Evolutionary conservation across 108 stramenopile genomes (phyloP).

Genomic region (Conticribra guillardii): DNA sequence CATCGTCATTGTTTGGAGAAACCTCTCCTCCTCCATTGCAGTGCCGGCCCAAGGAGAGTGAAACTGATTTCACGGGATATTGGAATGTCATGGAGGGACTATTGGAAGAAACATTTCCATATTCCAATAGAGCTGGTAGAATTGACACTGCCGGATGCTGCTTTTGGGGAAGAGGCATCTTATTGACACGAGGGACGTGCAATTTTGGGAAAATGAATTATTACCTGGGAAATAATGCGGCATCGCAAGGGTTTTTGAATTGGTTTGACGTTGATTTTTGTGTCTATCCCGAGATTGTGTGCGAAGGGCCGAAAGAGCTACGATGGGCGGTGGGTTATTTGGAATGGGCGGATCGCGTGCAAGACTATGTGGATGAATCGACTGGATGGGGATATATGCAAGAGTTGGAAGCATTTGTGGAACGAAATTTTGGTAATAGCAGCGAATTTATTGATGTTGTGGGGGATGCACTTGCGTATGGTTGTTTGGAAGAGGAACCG

Average conservation of each 20-base stretch:
- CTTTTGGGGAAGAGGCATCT: slow-evolving; percentile 51
- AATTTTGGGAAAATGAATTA: slow-evolving; percentile 50
- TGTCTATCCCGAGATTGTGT: slow-evolving; percentile 40
- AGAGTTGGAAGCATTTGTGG: slow-evolving; percentile 25
- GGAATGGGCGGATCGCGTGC: slow-evolving; percentile 45
- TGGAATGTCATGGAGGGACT: slow-evolving; percentile 22
- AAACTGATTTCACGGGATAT: slow-evolving; percentile 28
- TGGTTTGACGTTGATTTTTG: slow-evolving; percentile 40
- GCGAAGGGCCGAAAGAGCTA: slow-evolving; percentile 28
- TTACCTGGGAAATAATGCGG: slow-evolving; percentile 24
- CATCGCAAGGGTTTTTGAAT: slow-evolving; percentile 16
- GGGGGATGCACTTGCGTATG: slow-evolving; percentile 19
- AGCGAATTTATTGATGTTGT: slow-evolving; percentile 36
- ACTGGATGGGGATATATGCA: slow-evolving; percentile 19
- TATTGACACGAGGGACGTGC: slow-evolving; percentile 44
- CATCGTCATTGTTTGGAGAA: slow-evolving; percentile 9
- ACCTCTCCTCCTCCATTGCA: slow-evolving; percentile 16
- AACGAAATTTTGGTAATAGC: slow-evolving; percentile 18
- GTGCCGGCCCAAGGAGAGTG: slow-evolving; percentile 21
- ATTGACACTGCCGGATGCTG: slow-evolving; percentile 47
- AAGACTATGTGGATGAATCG: slow-evolving; percentile 16
- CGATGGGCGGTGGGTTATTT: slow-evolving; percentile 44
- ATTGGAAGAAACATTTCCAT: slow-evolving; percentile 10
- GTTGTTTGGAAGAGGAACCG: slow-evolving; percentile 7
- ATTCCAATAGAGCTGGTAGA: slow-evolving; percentile 36